Evolutionary conservation across 768 basidiomycete genomes (phyloP).

Genomic region (Obba rivulosa): DNA sequence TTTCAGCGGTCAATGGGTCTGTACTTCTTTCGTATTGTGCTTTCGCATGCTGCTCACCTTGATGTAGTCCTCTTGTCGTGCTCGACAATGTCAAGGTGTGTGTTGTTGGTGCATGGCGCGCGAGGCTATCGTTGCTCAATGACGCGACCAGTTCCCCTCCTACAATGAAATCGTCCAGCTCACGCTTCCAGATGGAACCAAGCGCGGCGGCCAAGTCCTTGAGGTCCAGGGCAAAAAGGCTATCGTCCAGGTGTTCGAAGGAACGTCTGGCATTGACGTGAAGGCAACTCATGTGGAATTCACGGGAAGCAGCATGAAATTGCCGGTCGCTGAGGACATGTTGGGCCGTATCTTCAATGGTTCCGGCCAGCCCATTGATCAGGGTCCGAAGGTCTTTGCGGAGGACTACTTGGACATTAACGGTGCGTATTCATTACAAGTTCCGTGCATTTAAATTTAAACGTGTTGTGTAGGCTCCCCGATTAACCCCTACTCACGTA

Average conservation of each 20-base stretch:
- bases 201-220: conserved; percentile 94
- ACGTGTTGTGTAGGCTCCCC: conserved; percentile 68
- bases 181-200: conserved; percentile 91
- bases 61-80: conserved; percentile 84
- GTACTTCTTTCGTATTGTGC: conserved; percentile 18
- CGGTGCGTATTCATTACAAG: conserved; percentile 45
- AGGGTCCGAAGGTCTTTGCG: conserved; percentile 98
- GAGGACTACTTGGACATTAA: conserved; percentile 99
- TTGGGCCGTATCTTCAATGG: conserved; percentile 99
- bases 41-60: conserved; percentile 2
- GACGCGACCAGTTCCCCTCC: conserved; percentile 70
- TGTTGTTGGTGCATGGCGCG: background rate
- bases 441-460: conserved; percentile 5
- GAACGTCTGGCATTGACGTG: conserved; percentile 95
- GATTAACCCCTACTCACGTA: conserved; percentile 96
- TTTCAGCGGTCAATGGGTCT: conserved; percentile 96
- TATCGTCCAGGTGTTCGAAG: conserved; percentile 98
- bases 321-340: conserved; percentile 99
- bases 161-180: conserved; percentile 98
- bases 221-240: conserved; percentile 99
- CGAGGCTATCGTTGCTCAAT: conserved; percentile 2
- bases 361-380: conserved; percentile 95
- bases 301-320: conserved; percentile 97
- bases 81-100: conserved; percentile 96
- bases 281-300: conserved; percentile 97